Evolutionary conservation across 139 green algal species (phyloP), one percentile per base, ranked within the genome.

Genomic region (Coelastrella sp.): DNA sequence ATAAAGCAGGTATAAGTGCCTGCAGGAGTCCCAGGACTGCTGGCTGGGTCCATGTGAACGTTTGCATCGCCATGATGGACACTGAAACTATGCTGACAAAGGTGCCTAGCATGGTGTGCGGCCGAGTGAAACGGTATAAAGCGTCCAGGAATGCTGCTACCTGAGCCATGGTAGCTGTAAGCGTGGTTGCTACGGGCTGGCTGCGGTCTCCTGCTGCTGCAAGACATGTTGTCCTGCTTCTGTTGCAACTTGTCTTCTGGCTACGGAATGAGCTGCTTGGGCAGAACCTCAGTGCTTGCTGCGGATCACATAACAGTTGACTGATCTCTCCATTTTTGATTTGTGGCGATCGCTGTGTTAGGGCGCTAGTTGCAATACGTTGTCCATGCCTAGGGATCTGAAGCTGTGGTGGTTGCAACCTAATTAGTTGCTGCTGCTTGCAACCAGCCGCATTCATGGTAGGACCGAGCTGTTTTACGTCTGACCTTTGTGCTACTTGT

Each of bases 91-190:
- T 89, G 76, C 89, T 94, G 37, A 98, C 83, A 0, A 94, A 87
- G 0, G 96, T 99, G 2, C 96, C 96, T 4, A 97, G 60, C 89
- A 99, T 97, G 34, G 96, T 99, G 86, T 99, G 96, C 0, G 96
- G 96, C 27, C 81, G 35, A 4, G 80, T 91, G 59, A 98, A 98
- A 30, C 84, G 73, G 81, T 93, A 94, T 2, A 96, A 50, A 5
- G 90, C 85, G 40, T 87, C 69, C 17, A 67, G 5, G 23, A 37
- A 30, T 15, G 73, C 73, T 41, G 25, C 19, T 25, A 68, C 32
- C 50, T 67, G 73, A 30, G 62, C 38, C 19, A 79, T 27, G 71
- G 32, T 63, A 15, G 43, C 41, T 7, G 73, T 25, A 17, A 81
- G 48, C 21, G 50, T 48, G 3, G 73, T 45, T 23, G 32, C 73